Evolutionary conservation across 768 basidiomycete genomes (phyloP).

Genomic region (Phylloporus scabripes): DNA sequence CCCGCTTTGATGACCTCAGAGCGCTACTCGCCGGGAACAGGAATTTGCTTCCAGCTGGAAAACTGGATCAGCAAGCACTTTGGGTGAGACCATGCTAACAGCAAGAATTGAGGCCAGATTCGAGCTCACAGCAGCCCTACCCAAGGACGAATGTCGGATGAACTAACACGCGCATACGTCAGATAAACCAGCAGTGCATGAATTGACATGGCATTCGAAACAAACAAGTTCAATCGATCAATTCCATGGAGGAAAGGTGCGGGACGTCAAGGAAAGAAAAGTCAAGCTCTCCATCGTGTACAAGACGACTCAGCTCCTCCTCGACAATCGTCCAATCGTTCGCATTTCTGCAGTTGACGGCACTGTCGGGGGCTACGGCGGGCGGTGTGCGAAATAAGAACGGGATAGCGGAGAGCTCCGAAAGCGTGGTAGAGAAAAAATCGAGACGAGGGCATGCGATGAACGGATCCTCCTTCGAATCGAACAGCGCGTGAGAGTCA

Average conservation of each 20-base stretch:
- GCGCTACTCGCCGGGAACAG: slow-evolving; percentile 46
- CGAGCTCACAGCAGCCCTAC: not conserved
- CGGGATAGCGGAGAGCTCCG: slow-evolving; percentile 28
- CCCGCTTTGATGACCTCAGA: too few relatives aligned
- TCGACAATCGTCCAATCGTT: slow-evolving; percentile 18
- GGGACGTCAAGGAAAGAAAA: slow-evolving; percentile 25
- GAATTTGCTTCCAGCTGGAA: slow-evolving; percentile 38
- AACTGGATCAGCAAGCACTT: not conserved
- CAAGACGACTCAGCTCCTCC: slow-evolving; percentile 16
- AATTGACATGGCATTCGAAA: not conserved
- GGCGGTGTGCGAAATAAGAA: slow-evolving; percentile 26
- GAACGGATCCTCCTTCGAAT: not conserved
- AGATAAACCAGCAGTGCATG: not conserved
- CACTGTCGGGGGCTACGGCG: not conserved
- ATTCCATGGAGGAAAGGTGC: slow-evolving; percentile 11
- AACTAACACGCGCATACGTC: not conserved
- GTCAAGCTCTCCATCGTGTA: slow-evolving; percentile 19
- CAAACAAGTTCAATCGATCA: slow-evolving; percentile 8
- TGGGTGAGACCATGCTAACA: slow-evolving; percentile 40
- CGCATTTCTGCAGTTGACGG: not conserved
- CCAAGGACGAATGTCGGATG: not conserved
- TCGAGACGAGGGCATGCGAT: slow-evolving; percentile 7
- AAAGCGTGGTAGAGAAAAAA: slow-evolving; percentile 8
- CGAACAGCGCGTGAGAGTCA: not conserved
- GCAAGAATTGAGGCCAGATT: not conserved